Percentiles rank a stretch among this genome's conserved stretches.
phyloP scores from a whole-genome alignment of 2,329 filamentous ascomycete genomes.

The Chlorencoelia australis region DNA sequence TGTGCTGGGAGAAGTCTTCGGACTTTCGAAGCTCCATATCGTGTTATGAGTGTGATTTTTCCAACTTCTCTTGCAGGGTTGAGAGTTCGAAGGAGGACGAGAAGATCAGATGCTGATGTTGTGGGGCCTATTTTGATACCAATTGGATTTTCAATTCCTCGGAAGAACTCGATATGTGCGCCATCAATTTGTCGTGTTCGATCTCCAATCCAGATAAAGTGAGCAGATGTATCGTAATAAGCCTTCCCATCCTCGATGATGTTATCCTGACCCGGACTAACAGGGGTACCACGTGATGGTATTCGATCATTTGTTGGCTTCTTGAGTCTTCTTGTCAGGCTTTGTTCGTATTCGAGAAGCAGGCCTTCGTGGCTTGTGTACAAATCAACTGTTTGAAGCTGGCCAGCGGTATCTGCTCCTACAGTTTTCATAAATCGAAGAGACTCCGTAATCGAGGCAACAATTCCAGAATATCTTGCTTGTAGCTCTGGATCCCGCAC shows the following conservation, averaged over 20 bases:
- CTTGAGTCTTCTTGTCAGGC: slow-evolving; percentile 66
- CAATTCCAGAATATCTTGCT: slow-evolving; percentile 76
- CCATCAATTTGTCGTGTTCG: slow-evolving; percentile 88
- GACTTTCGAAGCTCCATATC: slow-evolving; percentile 78
- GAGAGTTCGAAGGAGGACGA: slow-evolving; percentile 70
- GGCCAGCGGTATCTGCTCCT: slow-evolving; percentile 74
- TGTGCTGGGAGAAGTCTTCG: slow-evolving; percentile 66
- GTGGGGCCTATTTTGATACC: slow-evolving; percentile 92
- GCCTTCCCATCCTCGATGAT: slow-evolving; percentile 32
- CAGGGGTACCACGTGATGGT: background rate
- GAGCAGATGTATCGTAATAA: slow-evolving; percentile 89
- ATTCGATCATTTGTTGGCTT: slow-evolving; percentile 39
- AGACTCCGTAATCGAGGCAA: slow-evolving; percentile 78
- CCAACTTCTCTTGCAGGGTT: slow-evolving; percentile 76
- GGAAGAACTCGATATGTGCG: slow-evolving; percentile 94
- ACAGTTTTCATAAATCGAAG: slow-evolving; percentile 91
- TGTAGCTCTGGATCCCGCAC: slow-evolving; percentile 77
- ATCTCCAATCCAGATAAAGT: slow-evolving; percentile 98
- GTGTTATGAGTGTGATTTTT: slow-evolving; percentile 92
- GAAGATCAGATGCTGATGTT: slow-evolving; percentile 66
- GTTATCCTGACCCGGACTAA: no score
- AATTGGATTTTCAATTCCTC: slow-evolving; percentile 89
- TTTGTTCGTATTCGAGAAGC: slow-evolving; percentile 87
- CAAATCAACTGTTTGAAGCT: slow-evolving; percentile 84
- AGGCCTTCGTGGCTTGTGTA: slow-evolving; percentile 95